These are phyloP conservation scores for Chaetomidium leptoderma DNA, from an alignment of 495 filamentous ascomycete genomes.

Conservation along the genomic window DNA sequence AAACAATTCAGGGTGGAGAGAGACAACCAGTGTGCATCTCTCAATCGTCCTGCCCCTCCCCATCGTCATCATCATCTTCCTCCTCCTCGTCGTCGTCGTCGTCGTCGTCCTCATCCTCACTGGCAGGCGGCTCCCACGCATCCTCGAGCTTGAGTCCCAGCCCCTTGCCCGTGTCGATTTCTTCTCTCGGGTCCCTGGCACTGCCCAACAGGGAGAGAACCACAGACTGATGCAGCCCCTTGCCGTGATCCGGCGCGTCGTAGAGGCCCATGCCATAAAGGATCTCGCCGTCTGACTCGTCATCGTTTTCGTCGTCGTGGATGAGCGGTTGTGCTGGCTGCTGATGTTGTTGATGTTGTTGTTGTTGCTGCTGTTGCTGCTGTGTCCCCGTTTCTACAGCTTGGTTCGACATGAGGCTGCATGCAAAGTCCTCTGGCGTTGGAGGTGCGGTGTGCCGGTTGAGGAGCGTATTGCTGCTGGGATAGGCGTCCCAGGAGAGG, in stretches of 20 bases:
- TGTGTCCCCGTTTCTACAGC: not conserved
- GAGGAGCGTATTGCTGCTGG: constrained; percentile 32
- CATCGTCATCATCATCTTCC: constrained; percentile 10
- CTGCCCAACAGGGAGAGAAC: constrained; percentile 47
- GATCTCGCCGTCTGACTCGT: constrained; percentile 58
- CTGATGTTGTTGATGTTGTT: not conserved
- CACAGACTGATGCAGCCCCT: constrained; percentile 34
- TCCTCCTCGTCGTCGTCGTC: constrained; percentile 44
- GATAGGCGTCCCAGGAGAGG: constrained; percentile 42
- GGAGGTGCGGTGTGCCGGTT: constrained; percentile 49
- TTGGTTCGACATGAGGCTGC: constrained; percentile 41
- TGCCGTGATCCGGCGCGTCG: constrained; percentile 54
- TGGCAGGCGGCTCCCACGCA: constrained; percentile 67
- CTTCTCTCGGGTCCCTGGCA: constrained; percentile 27
- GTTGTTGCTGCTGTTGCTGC: not conserved
- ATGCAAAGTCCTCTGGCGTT: constrained; percentile 54
- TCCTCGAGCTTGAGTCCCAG: constrained; percentile 80
- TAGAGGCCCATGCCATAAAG: constrained; percentile 82
- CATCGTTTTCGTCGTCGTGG: constrained; percentile 41
- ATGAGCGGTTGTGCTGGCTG: constrained; percentile 7
- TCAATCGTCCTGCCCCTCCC: not conserved
- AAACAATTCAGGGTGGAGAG: too few relatives aligned
- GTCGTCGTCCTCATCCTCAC: constrained; percentile 56
- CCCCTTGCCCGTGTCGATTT: constrained; percentile 56
- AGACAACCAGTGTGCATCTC: not conserved